Conservation (phyloP, 768 basidiomycete genomes). For the Lepiota brunneoincarnata region DNA sequence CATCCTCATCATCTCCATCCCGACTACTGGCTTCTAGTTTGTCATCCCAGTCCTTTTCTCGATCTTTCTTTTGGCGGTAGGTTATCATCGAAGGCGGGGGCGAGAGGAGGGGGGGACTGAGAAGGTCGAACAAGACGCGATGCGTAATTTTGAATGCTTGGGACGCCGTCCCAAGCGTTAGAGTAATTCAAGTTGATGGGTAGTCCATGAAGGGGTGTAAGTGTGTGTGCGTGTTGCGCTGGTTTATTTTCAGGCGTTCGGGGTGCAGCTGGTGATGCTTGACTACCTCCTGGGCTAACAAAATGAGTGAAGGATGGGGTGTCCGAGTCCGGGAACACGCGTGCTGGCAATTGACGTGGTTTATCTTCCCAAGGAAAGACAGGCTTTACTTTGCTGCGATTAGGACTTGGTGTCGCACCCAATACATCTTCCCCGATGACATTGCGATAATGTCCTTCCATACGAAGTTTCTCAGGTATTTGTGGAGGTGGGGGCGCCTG, state of each 20-base stretch:
- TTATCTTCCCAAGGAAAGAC: constrained; percentile 97
- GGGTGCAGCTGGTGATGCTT: constrained; percentile 32
- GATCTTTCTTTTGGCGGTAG: constrained; percentile 29
- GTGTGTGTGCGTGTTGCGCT: constrained; percentile 19
- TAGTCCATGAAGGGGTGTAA: constrained; percentile 48
- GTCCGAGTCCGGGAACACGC: constrained; percentile 71
- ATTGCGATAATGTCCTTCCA: constrained; percentile 71
- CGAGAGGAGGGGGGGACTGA: constrained; percentile 33
- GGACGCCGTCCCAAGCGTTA: constrained; percentile 85
- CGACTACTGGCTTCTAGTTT: constrained; percentile 66
- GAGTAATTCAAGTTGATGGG: constrained; percentile 61
- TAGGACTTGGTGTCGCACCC: constrained; percentile 53
- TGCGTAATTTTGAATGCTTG: constrained; percentile 78
- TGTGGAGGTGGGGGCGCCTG: constrained; percentile 54
- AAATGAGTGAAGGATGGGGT: constrained; percentile 49
- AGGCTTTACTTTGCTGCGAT: constrained; percentile 65
- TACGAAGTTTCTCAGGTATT: constrained; percentile 66
- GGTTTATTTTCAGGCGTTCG: constrained; percentile 32
- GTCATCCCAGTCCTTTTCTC: constrained; percentile 48
- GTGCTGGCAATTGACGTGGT: constrained; percentile 61
- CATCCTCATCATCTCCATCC: constrained; percentile 82
- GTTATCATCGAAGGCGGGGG: constrained; percentile 50
- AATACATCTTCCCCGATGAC: constrained; percentile 49
- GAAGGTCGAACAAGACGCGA: constrained; percentile 54
- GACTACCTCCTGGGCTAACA: constrained; percentile 33